Evolutionary conservation across 1,139 yeast species (phyloP).

Genomic region (Debaryomyces robertsiae): DNA sequence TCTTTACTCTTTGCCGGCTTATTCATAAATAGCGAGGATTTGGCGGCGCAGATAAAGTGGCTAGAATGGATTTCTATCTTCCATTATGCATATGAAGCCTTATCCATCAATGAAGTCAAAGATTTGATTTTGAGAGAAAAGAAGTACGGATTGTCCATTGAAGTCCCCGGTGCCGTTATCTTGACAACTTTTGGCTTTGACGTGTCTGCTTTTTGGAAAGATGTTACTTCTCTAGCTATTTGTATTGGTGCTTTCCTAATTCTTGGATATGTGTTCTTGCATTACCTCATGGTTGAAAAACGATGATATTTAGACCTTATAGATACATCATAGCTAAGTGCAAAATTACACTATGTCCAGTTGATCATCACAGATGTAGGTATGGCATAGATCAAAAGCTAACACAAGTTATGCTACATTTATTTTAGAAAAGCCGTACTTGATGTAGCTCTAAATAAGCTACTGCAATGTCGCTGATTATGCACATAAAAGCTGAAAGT

Average conservation of each 20-base stretch:
- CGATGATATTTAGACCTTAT: conserved; percentile 39
- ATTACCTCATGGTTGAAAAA: conserved; percentile 71
- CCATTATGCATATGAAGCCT: conserved; percentile 94
- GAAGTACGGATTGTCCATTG: conserved; percentile 90
- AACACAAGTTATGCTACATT: no score
- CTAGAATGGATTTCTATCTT: conserved; percentile 84
- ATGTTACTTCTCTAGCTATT: conserved; percentile 55
- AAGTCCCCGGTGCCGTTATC: conserved; percentile 98
- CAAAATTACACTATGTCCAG: no score
- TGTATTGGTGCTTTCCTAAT: conserved; percentile 56
- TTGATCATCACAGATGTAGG: no score
- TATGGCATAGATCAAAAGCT: no score
- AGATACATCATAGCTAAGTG: no score
- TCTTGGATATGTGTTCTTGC: conserved; percentile 75
- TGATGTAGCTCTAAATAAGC: no score
- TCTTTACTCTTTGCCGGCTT: conserved; percentile 91
- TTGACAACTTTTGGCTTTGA: conserved; percentile 93
- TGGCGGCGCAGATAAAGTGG: conserved; percentile 73
- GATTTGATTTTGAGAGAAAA: conserved; percentile 81
- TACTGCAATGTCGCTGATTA: no score
- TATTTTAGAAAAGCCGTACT: no score
- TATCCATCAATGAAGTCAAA: conserved; percentile 91
- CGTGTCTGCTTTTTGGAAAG: conserved; percentile 72
- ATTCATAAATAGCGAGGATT: conserved; percentile 79
- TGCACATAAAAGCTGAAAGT: no score